Conservation (phyloP, 2,329 filamentous ascomycete genomes). For the Aspergillus eucalypticola region DNA sequence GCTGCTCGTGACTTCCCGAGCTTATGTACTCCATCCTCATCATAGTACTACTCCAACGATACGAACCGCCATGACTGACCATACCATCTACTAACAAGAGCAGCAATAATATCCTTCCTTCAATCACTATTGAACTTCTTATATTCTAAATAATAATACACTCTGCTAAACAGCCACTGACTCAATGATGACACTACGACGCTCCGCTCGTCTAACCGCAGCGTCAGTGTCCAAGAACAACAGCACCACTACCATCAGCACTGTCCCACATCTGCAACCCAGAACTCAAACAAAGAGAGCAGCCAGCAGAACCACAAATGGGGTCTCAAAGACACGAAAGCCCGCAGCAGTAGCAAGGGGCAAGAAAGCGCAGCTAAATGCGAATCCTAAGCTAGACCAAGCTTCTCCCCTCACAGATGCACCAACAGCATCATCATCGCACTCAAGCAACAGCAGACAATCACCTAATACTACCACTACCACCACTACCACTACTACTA, state of each 20-base stretch:
- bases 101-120: background rate
- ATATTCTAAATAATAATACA: background rate
- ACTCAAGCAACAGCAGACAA: too few relatives aligned
- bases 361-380: slow-evolving; percentile 22
- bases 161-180: background rate
- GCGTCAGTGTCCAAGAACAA: slow-evolving; percentile 15
- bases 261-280: slow-evolving; percentile 19
- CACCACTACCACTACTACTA: slow-evolving; percentile 18
- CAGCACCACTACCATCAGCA: slow-evolving; percentile 15
- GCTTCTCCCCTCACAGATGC: background rate
- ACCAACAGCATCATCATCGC: background rate
- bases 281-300: slow-evolving; percentile 24
- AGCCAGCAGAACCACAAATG: slow-evolving; percentile 25
- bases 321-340: slow-evolving; percentile 34
- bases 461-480: background rate
- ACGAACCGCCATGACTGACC: background rate
- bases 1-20: slow-evolving; percentile 2
- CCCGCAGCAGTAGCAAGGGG: slow-evolving; percentile 22
- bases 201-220: slow-evolving; percentile 51
- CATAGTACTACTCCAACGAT: background rate
- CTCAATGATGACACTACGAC: slow-evolving; percentile 52
- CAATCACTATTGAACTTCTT: background rate
- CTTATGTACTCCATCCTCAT: slow-evolving; percentile 1
- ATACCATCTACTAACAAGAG: background rate
- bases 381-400: background rate